Base-by-base conservation (phyloP, 805 yeast genomes). In the Metschnikowia noctiluminum region DNA sequence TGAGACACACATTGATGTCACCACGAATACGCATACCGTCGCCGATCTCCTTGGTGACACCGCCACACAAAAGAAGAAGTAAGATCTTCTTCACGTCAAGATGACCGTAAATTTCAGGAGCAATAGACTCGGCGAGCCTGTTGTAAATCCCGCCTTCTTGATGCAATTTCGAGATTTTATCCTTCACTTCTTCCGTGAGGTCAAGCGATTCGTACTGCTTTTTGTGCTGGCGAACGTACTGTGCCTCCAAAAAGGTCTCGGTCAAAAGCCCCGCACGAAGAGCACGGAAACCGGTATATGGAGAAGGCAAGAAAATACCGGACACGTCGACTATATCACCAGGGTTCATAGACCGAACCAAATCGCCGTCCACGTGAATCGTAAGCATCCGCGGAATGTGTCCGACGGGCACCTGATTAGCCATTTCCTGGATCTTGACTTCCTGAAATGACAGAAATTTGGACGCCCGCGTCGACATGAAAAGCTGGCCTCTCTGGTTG, bases 21-120 rank as follows among this genome's bases (percentile, higher is more conserved):
- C 99, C 99, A 74, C 99, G 84, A 61, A 94, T 94, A 62, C 86
- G 83, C 89, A 94, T 83, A 56, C 99, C 99, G 70, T 94, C 99
- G 40, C 96, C 96, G 59, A 92, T 82, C 61, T 84, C 88, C 65
- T 94, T 94, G 42, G 96, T 87, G 39, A 91, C 97, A 62, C 99
- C 99, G 44, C 99, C 97, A 55, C 94, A 89, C 40, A 94, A 75
- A 52, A 94, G 74, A 50, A 94, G 69, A 38, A 94, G 71, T 51
- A 94, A 71, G 6, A 97, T 91, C 69, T 94, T 94, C 68, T 94
- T 94, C 49, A 94, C 90, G 66, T 94, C 99, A 36, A 81, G 73
- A 63, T 94, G 96, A 35, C 99, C 99, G 61, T 77, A 94, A 63
- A 94, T 94, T 71, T 94, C 99, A 0, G 99, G 99, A 0, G 99